phyloP scores from a whole-genome alignment of 2,329 filamentous ascomycete species.

The Exutisphaerella laricina region DNA sequence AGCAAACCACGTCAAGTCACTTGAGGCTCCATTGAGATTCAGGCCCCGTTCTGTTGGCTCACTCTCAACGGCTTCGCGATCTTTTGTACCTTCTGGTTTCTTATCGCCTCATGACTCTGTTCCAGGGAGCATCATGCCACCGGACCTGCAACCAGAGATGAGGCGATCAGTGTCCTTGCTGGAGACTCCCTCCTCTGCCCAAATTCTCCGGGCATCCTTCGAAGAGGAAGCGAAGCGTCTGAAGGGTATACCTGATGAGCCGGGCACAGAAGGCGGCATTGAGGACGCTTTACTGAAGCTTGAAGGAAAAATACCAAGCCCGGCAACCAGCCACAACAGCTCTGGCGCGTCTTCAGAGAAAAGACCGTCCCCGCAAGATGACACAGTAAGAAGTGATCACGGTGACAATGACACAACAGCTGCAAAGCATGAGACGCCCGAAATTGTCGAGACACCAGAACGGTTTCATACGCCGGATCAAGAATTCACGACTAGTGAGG shows the following conservation, averaged over 20 bases:
- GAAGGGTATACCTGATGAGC: constrained; percentile 70
- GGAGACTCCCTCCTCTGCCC: constrained; percentile 51
- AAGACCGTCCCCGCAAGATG: neutral
- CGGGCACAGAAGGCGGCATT: constrained; percentile 69
- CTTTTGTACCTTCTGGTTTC: constrained; percentile 7
- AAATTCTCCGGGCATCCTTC: constrained; percentile 62
- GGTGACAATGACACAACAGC: neutral
- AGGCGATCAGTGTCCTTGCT: constrained; percentile 37
- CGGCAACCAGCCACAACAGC: constrained; percentile 9
- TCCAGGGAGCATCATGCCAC: neutral
- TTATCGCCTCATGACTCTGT: neutral
- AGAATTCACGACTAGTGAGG: neutral
- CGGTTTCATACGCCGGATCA: neutral
- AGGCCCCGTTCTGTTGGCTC: constrained; percentile 41
- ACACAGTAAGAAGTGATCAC: neutral
- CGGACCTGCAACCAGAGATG: constrained; percentile 10
- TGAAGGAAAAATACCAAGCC: constrained; percentile 58
- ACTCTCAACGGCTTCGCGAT: constrained; percentile 20
- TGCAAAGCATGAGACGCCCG: neutral
- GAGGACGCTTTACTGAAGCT: constrained; percentile 90
- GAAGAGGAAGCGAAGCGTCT: constrained; percentile 83
- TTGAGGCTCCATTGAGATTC: constrained; percentile 37
- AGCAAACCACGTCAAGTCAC: constrained; percentile 43
- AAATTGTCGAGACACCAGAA: neutral
- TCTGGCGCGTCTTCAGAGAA: neutral